Base-by-base conservation (phyloP, 163 green algal genomes). In the Coccomyxa subellipsoidea region DNA sequence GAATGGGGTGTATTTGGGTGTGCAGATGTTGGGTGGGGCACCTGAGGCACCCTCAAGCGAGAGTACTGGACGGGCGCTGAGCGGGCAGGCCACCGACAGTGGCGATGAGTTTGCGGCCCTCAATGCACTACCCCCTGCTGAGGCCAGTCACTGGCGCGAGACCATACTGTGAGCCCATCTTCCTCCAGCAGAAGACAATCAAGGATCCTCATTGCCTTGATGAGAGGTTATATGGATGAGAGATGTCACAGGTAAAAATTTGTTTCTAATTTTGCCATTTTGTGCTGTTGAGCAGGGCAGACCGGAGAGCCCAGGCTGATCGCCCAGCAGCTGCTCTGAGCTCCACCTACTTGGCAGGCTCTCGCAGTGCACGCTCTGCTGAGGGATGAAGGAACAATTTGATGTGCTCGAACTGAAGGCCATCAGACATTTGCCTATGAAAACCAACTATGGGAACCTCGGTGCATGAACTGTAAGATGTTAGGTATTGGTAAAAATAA, bases 31-130 rank as follows among this genome's bases (percentile, higher is more conserved):
- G 66, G 66, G 66, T 34, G 66, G 66, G 10, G 21, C 66, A n/a
- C 66, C 66, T 73, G 27, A 12, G 66, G 66, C 29, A 32, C 8
- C 21, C 27, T 18, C 27, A 23, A 8, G 66, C 21, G 66, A 23
- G 10, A n/a, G n/a, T 34, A 18, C 66, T 73, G 66, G 66, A 18
- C 10, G 66, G 8, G 32, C 21, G 29, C 18, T 12, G 10, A n/a
- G 27, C 10, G n/a, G 8, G 27, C 66, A 34, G 10, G n/a, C 29
- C 21, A n/a, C 29, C 18, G 66, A 32, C 15, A 34, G 6, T 34
- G 66, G 66, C 27, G 66, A 73, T n/a, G 66, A 73, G 32, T 73
- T 73, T 36, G 66, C 66, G n/a, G 18, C 66, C 66, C 66, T 73
- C 29, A 7, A 18, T 36, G 66, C 2, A 8, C 66, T 73, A 1